Evolutionary conservation across 177 flowering plant genomes (phyloP).

Genomic region (Telopea speciosissima): DNA sequence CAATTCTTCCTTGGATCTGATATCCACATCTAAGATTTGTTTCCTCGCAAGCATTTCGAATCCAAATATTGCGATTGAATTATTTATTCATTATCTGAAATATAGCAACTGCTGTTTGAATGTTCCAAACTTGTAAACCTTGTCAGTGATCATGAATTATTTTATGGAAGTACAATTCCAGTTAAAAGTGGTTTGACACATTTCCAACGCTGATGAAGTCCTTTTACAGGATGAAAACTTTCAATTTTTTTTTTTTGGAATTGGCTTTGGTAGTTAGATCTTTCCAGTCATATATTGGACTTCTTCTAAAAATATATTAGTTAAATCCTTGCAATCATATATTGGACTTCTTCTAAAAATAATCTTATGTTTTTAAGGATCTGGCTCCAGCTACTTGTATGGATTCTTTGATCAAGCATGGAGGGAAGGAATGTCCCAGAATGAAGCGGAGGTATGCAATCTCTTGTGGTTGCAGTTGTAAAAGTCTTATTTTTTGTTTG

Average conservation of each 20-base stretch:
- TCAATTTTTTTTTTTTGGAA: too few species aligned
- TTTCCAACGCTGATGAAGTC: not conserved
- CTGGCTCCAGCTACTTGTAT: constrained; percentile 86
- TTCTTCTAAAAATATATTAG: not conserved
- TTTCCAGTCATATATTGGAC: not conserved
- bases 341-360: not conserved
- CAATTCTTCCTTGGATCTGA: too few species aligned
- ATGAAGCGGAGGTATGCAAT: constrained; percentile 81
- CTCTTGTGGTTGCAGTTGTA: not conserved
- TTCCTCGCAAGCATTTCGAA: too few species aligned
- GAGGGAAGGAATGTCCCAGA: constrained; percentile 87
- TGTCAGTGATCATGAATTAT: not conserved
- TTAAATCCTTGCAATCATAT: too few species aligned
- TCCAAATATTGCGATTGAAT: too few species aligned
- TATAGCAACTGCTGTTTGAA: not conserved
- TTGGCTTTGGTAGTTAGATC: not conserved
- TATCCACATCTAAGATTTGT: too few species aligned
- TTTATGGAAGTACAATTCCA: not conserved
- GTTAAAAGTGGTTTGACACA: not conserved
- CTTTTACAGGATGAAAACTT: too few species aligned
- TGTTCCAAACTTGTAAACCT: not conserved
- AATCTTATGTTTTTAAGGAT: constrained; percentile 39
- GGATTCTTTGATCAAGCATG: constrained; percentile 94
- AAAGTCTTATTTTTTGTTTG: not conserved
- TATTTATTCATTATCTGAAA: too few species aligned